phyloP scores from a whole-genome alignment of 352 stramenopile species.

The Phytophthora podocarpi region DNA sequence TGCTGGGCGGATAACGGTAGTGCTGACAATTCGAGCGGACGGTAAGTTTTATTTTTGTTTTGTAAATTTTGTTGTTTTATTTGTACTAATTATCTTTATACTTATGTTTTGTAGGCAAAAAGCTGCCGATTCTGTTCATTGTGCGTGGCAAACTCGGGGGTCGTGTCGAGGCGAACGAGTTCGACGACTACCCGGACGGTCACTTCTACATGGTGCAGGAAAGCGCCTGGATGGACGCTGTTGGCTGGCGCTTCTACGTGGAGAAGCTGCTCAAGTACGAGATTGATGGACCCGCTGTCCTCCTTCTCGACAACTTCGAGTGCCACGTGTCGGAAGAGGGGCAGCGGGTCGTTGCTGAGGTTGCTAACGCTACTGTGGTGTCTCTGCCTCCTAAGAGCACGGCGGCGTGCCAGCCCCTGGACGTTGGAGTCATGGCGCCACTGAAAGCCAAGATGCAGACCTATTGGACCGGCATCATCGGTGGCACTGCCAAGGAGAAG shows the following conservation, averaged over 20 bases:
- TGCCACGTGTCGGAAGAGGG: constrained; percentile 21
- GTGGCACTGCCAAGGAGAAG: no score
- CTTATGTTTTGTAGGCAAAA: neutral
- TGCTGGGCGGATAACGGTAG: no score
- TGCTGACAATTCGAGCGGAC: neutral
- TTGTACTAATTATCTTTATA: neutral
- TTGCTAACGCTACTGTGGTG: neutral
- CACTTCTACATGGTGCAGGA: no score
- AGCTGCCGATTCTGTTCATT: neutral
- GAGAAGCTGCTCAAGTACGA: constrained; percentile 9
- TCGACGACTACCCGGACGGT: neutral
- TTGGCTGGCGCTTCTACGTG: no score
- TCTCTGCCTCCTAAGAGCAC: constrained; percentile 12
- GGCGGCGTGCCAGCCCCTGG: constrained; percentile 14
- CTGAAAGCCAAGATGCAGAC: constrained; percentile 8
- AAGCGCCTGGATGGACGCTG: no score
- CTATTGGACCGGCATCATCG: no score
- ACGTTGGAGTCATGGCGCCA: constrained; percentile 20
- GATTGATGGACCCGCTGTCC: constrained; percentile 8
- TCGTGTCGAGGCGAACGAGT: neutral
- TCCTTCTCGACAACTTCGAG: constrained; percentile 27
- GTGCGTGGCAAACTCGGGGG: no score
- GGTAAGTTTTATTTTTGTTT: neutral
- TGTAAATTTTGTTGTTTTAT: neutral
- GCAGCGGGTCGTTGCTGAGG: neutral